Base-by-base conservation (phyloP, 2,329 filamentous ascomycete species). In the Helminthosporium solani region DNA sequence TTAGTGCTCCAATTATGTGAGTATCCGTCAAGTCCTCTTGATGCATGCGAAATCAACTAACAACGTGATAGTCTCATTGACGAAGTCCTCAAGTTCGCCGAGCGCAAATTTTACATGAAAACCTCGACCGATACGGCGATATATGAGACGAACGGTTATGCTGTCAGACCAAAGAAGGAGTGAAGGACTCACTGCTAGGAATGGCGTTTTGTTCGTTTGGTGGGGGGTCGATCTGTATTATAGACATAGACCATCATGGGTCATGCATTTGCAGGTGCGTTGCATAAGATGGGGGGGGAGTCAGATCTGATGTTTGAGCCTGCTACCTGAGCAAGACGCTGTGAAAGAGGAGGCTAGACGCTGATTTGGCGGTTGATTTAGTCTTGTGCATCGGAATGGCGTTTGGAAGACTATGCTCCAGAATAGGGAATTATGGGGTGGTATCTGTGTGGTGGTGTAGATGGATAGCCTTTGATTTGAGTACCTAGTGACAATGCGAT, bases 1-100 rank as follows among this genome's bases (percentile, higher is more conserved):
- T 97, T 67, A 96, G 91, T 72, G 85, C 85, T 15, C 94, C 94
- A 34, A 95, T 99, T 54, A 87, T 99, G 85, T 90, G 80, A 87
- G 88, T 81, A 33, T 41, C 23, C 41, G 15, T 14, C 41, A 20
- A 42, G 8, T 8, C 18, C 20, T 5, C 28, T 16, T 21, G 3
- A 43, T 7, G 33, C 37, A 40, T 11, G 28, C 11, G 47, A 42
- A 54, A 38, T 15, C 23, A 25, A 31, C 57, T 63, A 53, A 64
- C 44, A 38, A 41, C 53, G 23, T 35, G 27, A 3, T 55, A 90
- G 87, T 64, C 56, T 90, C 44, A 87, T 96, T 57, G 90, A 96
- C 56, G 90, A 96, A 72, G 70, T 81, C 2, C 82, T 96, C 60
- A 96, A 96, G 74, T 78, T 84, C 43, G 56, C 87, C 35, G 90